Evolutionary conservation across 2,329 filamentous ascomycete genomes (phyloP).

Genomic region (Stenocarpella maydis): DNA sequence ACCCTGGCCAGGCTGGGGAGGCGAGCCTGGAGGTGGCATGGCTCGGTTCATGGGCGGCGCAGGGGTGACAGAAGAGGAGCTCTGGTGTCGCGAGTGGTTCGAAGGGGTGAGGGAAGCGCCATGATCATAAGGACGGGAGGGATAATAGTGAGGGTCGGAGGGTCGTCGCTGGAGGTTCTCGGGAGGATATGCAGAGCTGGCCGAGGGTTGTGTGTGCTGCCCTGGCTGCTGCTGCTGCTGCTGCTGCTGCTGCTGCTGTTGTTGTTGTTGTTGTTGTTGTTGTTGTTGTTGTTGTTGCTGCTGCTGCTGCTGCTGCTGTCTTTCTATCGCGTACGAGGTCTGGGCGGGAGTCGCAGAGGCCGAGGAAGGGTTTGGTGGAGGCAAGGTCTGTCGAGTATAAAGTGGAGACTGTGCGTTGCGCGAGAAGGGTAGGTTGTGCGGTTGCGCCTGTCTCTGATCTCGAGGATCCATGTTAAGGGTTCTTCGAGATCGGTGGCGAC

Average conservation of each 20-base stretch:
- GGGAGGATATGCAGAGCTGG: constrained; percentile 40
- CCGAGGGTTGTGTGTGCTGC: constrained; percentile 35
- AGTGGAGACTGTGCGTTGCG: constrained; percentile 45
- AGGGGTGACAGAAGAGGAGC: constrained; percentile 54
- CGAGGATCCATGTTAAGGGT: constrained; percentile 35
- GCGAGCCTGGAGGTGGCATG: constrained; percentile 58
- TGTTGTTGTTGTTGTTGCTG: not conserved
- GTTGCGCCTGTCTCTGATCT: constrained; percentile 46
- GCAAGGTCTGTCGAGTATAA: constrained; percentile 44
- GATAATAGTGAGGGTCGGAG: constrained; percentile 54
- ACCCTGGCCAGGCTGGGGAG: constrained; percentile 47
- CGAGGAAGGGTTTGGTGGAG: constrained; percentile 36
- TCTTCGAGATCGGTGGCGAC: constrained; percentile 1
- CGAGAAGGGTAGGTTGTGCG: constrained; percentile 45
- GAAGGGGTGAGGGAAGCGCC: constrained; percentile 42
- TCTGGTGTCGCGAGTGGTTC: constrained; percentile 53
- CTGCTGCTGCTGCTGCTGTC: constrained; percentile 35
- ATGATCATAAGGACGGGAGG: constrained; percentile 46
- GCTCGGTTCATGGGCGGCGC: constrained; percentile 48
- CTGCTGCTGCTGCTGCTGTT: no score
- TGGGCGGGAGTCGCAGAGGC: constrained; percentile 35
- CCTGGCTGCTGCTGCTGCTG: constrained; percentile 22
- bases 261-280: no score
- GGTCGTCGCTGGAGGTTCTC: constrained; percentile 48
- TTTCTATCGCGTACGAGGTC: constrained; percentile 31